A percentile compares a stretch with the other conserved stretches of the same genome.
phyloP scores from a whole-genome alignment of 2,329 filamentous ascomycete genomes.

The Cercospora sp. region DNA sequence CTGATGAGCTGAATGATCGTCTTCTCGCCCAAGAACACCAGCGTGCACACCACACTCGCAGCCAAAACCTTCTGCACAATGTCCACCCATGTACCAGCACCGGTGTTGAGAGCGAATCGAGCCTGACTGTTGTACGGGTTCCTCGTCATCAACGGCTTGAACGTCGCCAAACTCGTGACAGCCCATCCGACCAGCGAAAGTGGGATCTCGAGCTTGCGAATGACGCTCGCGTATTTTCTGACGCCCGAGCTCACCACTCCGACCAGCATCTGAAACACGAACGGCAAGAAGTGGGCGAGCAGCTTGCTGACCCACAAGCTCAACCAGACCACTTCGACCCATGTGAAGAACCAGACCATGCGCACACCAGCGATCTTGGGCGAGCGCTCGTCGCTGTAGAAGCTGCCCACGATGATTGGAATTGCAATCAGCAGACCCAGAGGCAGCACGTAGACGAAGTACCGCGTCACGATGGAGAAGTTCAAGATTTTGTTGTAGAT shows the following conservation, averaged over 20 bases:
- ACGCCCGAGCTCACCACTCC: constrained; percentile 66
- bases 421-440: constrained; percentile 60
- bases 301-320: constrained; percentile 64
- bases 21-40: constrained; percentile 75
- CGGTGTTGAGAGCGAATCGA: constrained; percentile 12
- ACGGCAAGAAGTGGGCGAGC: constrained; percentile 59
- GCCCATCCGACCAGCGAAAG: constrained; percentile 63
- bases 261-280: constrained; percentile 60
- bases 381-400: constrained; percentile 38
- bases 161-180: constrained; percentile 60
- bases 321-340: constrained; percentile 66
- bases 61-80: constrained; percentile 65
- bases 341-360: constrained; percentile 63
- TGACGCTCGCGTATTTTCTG: constrained; percentile 62
- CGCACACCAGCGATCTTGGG: constrained; percentile 58
- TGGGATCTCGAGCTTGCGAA: constrained; percentile 61
- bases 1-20: constrained; percentile 78
- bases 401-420: constrained; percentile 63
- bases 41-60: constrained; percentile 66
- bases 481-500: constrained; percentile 63
- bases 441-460: constrained; percentile 63
- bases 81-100: constrained; percentile 51
- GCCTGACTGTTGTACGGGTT: constrained; percentile 38
- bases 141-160: constrained; percentile 52
- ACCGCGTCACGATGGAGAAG: constrained; percentile 64